Base-by-base conservation (phyloP, 768 basidiomycete genomes). In the Daedaleopsis sinensis region DNA sequence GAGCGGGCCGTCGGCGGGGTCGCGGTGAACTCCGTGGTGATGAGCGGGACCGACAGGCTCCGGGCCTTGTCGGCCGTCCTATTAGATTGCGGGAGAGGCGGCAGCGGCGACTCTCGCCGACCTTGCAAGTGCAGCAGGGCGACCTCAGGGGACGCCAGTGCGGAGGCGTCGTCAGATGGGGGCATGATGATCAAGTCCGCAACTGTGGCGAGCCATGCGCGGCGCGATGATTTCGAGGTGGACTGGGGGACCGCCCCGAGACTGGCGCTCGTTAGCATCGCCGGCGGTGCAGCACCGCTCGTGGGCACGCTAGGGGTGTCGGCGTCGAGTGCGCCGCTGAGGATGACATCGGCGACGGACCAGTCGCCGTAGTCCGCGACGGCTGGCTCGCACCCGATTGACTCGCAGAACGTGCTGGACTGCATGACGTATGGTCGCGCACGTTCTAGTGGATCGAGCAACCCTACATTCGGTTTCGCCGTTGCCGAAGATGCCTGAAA, bases 291-390 rank as follows among this genome's bases (percentile, higher is more conserved):
- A 12, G 19, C 47, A 42, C 46, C 49, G 19, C 13, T 46, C 3
- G 37, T 46, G 37, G 58, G 19, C 12, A 46, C 57, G n/a, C 36
- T 59, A 12, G 37, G 23, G 19, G 54, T 39, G 18, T 62, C 61
- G 1, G 68, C 66, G 55, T 79, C 77, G n/a, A 79, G 72, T 7
- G 65, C 67, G 11, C 75, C 76, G 48, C 70, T 70, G 4, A 79
- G 67, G 1, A 78, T 59, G 46, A 72, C 56, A 54, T 78, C 77
- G 3, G 72, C 70, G 24, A 78, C 64, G 4, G 72, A 71, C 72
- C 72, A 76, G 43, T 72, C 70, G n/a, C 62, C 57, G 39, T 61
- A 56, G 59, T 54, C 55, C 24, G 56, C 51, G 44, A 56, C 39
- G 46, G 54, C 62, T 2, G 62, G 62, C 37, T 58, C 63, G 51